Base-by-base conservation (phyloP, 371 early-diverging fungal genomes). In the Mucor piriformis region DNA sequence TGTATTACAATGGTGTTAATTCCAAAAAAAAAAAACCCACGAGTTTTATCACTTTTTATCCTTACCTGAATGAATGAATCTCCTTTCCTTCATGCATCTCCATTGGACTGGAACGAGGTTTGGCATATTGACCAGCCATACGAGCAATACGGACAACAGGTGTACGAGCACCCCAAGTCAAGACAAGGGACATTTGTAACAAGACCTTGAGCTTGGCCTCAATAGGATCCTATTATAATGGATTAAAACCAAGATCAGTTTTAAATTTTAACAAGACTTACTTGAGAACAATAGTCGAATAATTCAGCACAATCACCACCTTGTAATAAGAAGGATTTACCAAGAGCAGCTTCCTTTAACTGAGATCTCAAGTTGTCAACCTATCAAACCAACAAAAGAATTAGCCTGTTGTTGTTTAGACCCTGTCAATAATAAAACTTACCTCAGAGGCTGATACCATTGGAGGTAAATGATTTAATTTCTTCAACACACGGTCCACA, bases 221-320 rank as follows among this genome's bases (percentile, higher is more conserved):
- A 66, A 98, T 96, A 16, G 92, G 92, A 11, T 87, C 83, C 86
- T 93, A 68, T 38, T 16, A 20, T 7, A 33, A 42, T 16, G 16
- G n/a, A 15, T 10, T n/a, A 8, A 27, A 6, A 55, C n/a, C n/a
- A n/a, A n/a, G n/a, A 24, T 55, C 29, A 24, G 23, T 15, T 48
- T 18, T n/a, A n/a, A n/a, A n/a, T 40, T 40, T 42, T 0, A 8
- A 18, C 18, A 16, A 11, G 13, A 10, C 44, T 54, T 82, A 90
- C 91, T 83, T 88, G 84, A 23, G 91, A 85, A 73, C 98, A 98
- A 71, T 96, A 95, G 64, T 95, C 95, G 74, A 98, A 98, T 37
- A 93, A 83, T 78, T 98, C 98, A 21, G 98, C 98, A 74, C 98
- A 98, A 73, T 97, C 98, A 52, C 98, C 98, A 57, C 98, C 98